These are phyloP conservation scores for Chalciporus piperatoides DNA, from an alignment of 1,284 basidiomycete species.

Conservation along the genomic window DNA sequence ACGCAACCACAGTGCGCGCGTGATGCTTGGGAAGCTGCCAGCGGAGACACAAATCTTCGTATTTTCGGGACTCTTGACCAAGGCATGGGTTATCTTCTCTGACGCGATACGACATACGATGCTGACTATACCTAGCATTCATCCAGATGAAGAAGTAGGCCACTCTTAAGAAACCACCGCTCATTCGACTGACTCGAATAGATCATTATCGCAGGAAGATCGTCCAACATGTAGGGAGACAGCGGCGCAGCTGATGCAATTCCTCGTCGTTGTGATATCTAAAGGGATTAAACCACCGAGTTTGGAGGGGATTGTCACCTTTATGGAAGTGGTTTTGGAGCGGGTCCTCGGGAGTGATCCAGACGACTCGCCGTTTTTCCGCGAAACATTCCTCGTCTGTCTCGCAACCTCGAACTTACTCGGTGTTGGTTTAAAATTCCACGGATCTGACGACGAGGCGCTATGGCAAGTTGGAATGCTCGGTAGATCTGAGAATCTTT, in stretches of 20 bases:
- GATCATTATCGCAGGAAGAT: constrained; percentile 13
- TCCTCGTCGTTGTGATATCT: constrained; percentile 22
- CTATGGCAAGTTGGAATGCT: constrained; percentile 27
- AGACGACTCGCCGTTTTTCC: constrained; percentile 14
- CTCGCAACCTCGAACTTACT: constrained; percentile 22
- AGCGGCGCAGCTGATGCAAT: constrained; percentile 28
- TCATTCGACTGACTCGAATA: constrained; percentile 2
- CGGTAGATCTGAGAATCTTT: constrained; percentile 14
- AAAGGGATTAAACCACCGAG: constrained; percentile 14
- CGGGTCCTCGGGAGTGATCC: constrained; percentile 14
- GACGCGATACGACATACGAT: not conserved
- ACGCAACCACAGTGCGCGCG: constrained; percentile 14
- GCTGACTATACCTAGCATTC: constrained; percentile 20
- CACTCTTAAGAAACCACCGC: not conserved
- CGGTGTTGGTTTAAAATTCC: constrained; percentile 7
- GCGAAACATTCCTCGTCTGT: constrained; percentile 23
- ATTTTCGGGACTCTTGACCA: constrained; percentile 20
- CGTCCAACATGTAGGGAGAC: constrained; percentile 10
- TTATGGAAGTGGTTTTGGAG: constrained; percentile 21
- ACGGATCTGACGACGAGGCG: constrained; percentile 16
- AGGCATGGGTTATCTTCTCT: constrained; percentile 15
- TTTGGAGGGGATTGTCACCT: constrained; percentile 5
- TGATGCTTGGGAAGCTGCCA: constrained; percentile 24
- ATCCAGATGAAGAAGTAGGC: constrained; percentile 19
- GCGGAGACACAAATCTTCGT: constrained; percentile 9